Conservation (phyloP, 441 rosid genomes). For the Hura crepitans region DNA sequence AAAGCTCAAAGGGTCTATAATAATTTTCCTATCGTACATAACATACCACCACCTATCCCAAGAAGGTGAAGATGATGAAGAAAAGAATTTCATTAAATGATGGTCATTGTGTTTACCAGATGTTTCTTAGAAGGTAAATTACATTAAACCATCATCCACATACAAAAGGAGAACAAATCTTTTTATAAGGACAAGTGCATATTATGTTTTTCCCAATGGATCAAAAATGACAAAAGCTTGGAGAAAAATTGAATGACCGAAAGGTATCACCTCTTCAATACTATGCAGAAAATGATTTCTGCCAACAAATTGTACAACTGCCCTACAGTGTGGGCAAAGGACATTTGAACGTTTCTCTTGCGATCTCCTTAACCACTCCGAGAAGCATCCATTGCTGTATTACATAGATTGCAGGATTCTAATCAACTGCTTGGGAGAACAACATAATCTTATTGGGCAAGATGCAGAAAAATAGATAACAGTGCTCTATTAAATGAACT, state of each 20-base stretch:
- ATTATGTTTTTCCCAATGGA: not conserved
- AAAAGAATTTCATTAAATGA: no score
- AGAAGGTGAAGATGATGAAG: no score
- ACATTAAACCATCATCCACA: not conserved
- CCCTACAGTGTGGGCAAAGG: conserved; percentile 95
- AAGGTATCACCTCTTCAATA: conserved; percentile 65
- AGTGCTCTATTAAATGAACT: not conserved
- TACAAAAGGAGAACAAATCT: not conserved
- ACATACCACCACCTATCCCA: no score
- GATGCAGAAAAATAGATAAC: not conserved
- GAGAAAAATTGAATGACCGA: not conserved
- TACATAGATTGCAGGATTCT: conserved; percentile 20
- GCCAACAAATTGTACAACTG: conserved; percentile 72
- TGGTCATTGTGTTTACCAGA: not conserved
- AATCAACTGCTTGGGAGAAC: conserved; percentile 11
- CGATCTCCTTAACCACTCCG: conserved; percentile 89
- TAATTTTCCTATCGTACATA: no score
- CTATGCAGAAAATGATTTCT: conserved; percentile 76
- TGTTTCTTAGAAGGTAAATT: not conserved
- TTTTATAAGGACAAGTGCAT: not conserved
- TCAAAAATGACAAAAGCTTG: not conserved
- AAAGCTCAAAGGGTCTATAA: no score
- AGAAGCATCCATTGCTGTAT: conserved; percentile 92
- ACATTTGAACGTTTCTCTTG: conserved; percentile 58
- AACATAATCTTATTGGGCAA: not conserved